phyloP scores from a whole-genome alignment of 176 grass and related monocot genomes.

The Pontederia paniculata region DNA sequence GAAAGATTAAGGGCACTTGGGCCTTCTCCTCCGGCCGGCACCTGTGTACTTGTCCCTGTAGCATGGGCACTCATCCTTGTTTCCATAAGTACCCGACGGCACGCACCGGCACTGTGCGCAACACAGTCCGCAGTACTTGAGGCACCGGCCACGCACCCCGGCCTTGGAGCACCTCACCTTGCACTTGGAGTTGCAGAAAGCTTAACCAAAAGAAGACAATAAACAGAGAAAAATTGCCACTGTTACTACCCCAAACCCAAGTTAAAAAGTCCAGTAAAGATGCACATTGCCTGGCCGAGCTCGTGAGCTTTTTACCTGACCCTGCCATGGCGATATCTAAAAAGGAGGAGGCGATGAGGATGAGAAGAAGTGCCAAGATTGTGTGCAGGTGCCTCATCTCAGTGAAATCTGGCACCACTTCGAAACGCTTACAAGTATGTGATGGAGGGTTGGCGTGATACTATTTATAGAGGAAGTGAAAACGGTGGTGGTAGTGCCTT shows the following conservation, averaged over 20 bases:
- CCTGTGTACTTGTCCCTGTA: slow-evolving; percentile 92
- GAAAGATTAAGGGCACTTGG: slow-evolving; percentile 93
- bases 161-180: slow-evolving; percentile 79
- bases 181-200: slow-evolving; percentile 76
- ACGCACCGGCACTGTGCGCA: slow-evolving; percentile 71
- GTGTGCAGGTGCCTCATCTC: slow-evolving; percentile 33
- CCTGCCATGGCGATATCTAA: slow-evolving; percentile 38
- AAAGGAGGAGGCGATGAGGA: slow-evolving; percentile 28
- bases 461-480: too few relatives aligned
- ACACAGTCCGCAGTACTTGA: slow-evolving; percentile 85
- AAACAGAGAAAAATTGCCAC: not conserved
- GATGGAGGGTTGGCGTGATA: too few relatives aligned
- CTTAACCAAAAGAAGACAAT: slow-evolving; percentile 22
- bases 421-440: too few relatives aligned
- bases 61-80: slow-evolving; percentile 98
- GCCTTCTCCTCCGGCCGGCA: slow-evolving; percentile 32
- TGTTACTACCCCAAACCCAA: too few relatives aligned
- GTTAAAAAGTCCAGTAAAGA: too few relatives aligned
- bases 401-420: too few relatives aligned
- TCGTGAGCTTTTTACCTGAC: slow-evolving; percentile 38
- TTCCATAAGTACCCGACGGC: slow-evolving; percentile 59
- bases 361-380: slow-evolving; percentile 23
- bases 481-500: too few relatives aligned
- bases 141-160: slow-evolving; percentile 57
- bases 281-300: too few relatives aligned